These are phyloP conservation scores for Nakazawaea pomicola DNA, from an alignment of 805 yeast species.

Conservation along the genomic window DNA sequence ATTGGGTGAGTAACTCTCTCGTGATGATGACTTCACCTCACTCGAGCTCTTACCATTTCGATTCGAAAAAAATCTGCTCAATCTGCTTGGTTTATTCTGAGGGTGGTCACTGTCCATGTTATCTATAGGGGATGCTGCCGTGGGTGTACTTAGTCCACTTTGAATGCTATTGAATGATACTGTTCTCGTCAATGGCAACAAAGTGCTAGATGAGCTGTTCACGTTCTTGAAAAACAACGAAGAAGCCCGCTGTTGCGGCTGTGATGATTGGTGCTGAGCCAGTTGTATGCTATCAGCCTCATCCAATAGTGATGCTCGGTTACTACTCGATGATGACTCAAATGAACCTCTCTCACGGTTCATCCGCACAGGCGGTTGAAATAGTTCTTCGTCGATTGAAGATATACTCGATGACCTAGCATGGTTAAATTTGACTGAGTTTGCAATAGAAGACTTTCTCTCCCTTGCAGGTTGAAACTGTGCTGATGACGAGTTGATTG, in stretches of 20 bases:
- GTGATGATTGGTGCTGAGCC: background rate
- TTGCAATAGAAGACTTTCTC: slow-evolving; percentile 12
- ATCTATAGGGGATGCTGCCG: slow-evolving; percentile 3
- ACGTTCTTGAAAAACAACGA: slow-evolving; percentile 9
- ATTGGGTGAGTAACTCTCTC: background rate
- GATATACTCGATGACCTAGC: slow-evolving; percentile 12
- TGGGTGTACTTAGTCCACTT: slow-evolving; percentile 15
- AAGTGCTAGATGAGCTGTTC: slow-evolving; percentile 17
- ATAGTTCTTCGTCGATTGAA: slow-evolving; percentile 7
- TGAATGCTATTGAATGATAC: slow-evolving; percentile 16
- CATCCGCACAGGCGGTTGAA: slow-evolving; percentile 3
- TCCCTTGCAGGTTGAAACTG: slow-evolving; percentile 4
- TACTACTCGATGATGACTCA: slow-evolving; percentile 4
- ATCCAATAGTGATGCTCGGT: background rate
- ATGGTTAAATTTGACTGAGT: slow-evolving; percentile 13
- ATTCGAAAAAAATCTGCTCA: slow-evolving; percentile 3
- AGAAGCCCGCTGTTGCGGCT: slow-evolving; percentile 9
- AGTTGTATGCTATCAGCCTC: slow-evolving; percentile 5
- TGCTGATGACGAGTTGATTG: background rate
- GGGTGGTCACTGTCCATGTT: background rate
- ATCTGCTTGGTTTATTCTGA: slow-evolving; percentile 2
- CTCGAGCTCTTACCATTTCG: background rate
- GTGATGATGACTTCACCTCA: background rate
- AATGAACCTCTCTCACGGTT: slow-evolving; percentile 8
- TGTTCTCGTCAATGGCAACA: slow-evolving; percentile 19